Conservation (phyloP, 2,329 filamentous ascomycete species). For the Fusarium pseudograminearum region DNA sequence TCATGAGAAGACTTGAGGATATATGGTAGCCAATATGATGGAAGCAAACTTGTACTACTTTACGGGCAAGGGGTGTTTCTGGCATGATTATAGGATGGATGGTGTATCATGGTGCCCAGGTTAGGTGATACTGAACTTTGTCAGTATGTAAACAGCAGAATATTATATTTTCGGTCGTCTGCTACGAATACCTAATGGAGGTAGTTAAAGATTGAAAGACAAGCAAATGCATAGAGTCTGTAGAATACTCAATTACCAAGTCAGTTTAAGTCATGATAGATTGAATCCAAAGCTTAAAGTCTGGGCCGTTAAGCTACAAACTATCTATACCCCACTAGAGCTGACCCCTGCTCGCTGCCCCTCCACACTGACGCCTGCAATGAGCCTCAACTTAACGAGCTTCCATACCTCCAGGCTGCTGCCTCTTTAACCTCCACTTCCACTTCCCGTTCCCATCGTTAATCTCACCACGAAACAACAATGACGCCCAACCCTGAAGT, state of each 20-base stretch:
- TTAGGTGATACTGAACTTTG: neutral
- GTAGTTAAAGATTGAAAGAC: neutral
- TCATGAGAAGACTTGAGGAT: conserved; percentile 30
- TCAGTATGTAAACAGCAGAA: too few relatives aligned
- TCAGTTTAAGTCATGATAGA: neutral
- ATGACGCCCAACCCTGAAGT: conserved; percentile 59
- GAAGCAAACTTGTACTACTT: conserved; percentile 5
- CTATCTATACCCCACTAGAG: conserved; percentile 40
- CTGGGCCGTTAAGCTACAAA: conserved; percentile 30
- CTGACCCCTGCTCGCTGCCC: conserved; percentile 43
- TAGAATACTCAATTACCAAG: neutral
- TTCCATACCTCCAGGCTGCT: conserved; percentile 29
- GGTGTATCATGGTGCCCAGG: neutral
- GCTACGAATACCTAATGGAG: too few relatives aligned
- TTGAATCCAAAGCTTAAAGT: neutral
- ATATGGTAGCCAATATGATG: conserved; percentile 25
- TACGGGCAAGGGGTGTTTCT: neutral
- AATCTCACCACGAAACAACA: conserved; percentile 15
- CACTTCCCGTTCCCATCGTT: conserved; percentile 12
- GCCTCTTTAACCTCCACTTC: conserved; percentile 22
- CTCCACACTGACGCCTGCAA: conserved; percentile 36
- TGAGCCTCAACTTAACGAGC: conserved; percentile 31
- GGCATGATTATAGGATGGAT: neutral
- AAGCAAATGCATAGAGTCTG: neutral
- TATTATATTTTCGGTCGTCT: neutral